Conservation (phyloP, 1,139 yeast species). For the Candida tropicalis region DNA sequence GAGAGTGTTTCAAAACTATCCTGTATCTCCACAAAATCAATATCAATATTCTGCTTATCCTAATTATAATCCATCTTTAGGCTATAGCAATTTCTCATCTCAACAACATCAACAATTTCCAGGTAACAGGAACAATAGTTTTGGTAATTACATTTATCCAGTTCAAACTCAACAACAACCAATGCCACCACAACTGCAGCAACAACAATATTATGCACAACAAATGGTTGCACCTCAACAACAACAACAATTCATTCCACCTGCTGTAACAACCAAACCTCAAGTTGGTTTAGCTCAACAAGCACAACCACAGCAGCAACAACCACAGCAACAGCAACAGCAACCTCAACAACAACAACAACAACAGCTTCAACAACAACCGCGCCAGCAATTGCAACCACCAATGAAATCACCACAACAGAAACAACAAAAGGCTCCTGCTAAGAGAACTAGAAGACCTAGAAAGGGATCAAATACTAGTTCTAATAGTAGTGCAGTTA, state of each 20-base stretch:
- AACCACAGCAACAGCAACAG: constrained; percentile 4
- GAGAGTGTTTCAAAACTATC: constrained; percentile 14
- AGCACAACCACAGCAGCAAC: constrained; percentile 1
- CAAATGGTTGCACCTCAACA: constrained; percentile 12
- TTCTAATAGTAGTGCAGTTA: constrained; percentile 1
- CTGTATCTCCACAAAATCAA: constrained; percentile 15
- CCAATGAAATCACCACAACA: constrained; percentile 8
- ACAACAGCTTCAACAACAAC: constrained; percentile 3
- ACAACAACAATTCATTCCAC: constrained; percentile 12
- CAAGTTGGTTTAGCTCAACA: background rate
- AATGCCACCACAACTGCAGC: constrained; percentile 11
- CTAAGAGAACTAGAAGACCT: constrained; percentile 3
- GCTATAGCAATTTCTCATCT: constrained; percentile 8
- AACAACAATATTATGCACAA: constrained; percentile 8
- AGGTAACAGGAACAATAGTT: constrained; percentile 15
- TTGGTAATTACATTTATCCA: constrained; percentile 15
- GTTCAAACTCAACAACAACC: constrained; percentile 13
- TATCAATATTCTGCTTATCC: constrained; percentile 16
- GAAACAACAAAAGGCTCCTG: constrained; percentile 5
- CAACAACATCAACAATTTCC: constrained; percentile 10
- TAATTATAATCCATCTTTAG: constrained; percentile 11
- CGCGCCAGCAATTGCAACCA: constrained; percentile 3
- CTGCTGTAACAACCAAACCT: constrained; percentile 5
- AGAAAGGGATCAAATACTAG: constrained; percentile 4
- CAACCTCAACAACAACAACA: constrained; percentile 5